phyloP scores from a whole-genome alignment of 352 stramenopile genomes.

The Pythium pectinolyticum region DNA sequence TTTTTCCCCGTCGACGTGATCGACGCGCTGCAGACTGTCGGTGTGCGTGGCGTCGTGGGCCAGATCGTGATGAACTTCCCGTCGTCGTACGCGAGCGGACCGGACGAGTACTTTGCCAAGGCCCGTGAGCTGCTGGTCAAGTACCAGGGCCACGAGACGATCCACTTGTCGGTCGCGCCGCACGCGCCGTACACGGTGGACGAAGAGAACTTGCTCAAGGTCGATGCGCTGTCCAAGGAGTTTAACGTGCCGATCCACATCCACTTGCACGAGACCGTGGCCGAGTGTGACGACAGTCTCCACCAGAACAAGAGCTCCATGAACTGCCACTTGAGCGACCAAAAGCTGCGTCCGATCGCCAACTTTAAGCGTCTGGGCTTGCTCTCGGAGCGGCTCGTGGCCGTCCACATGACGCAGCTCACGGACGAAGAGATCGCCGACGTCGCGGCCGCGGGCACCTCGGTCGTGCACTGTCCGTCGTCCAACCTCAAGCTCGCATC shows the following conservation, averaged over 20 bases:
- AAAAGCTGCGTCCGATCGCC: slow-evolving; percentile 69
- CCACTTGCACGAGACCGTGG: slow-evolving; percentile 84
- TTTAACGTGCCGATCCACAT: slow-evolving; percentile 73
- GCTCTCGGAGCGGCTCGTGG: slow-evolving; percentile 68
- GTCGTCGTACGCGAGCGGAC: slow-evolving; percentile 47
- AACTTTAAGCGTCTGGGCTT: slow-evolving; percentile 84
- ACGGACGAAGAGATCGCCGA: slow-evolving; percentile 80
- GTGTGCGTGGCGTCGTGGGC: slow-evolving; percentile 70
- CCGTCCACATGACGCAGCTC: slow-evolving; percentile 85
- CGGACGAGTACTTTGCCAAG: slow-evolving; percentile 81
- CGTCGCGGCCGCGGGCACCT: slow-evolving; percentile 44
- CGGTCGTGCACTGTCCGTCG: slow-evolving; percentile 88
- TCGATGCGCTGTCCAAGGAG: slow-evolving; percentile 59
- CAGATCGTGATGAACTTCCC: slow-evolving; percentile 80
- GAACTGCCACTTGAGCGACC: slow-evolving; percentile 77
- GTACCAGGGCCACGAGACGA: slow-evolving; percentile 65
- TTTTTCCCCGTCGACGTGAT: slow-evolving; percentile 72
- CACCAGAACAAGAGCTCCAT: slow-evolving; percentile 61
- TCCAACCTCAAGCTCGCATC: slow-evolving; percentile 90
- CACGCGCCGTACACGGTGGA: slow-evolving; percentile 87
- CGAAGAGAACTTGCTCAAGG: slow-evolving; percentile 64
- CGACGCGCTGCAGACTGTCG: slow-evolving; percentile 55
- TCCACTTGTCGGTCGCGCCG: slow-evolving; percentile 67
- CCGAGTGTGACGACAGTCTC: slow-evolving; percentile 80
- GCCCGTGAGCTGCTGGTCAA: slow-evolving; percentile 58